A percentile compares a stretch with the other conserved stretches of the same genome.
Evolutionary conservation across 768 basidiomycete genomes (phyloP).

Genomic region (Favolaschia claudopus): DNA sequence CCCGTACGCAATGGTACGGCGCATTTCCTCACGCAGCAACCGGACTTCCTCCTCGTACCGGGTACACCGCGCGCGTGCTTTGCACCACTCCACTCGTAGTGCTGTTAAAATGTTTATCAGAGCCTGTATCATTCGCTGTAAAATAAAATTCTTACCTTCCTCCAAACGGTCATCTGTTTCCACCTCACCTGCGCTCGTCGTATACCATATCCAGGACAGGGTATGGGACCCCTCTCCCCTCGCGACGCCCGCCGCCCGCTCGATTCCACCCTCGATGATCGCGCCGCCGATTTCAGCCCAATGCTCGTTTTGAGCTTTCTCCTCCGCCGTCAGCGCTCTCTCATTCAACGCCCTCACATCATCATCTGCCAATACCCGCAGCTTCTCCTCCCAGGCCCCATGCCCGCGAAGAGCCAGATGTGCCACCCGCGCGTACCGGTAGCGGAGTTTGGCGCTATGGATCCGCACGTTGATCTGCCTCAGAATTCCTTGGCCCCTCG

Average conservation of each 20-base stretch:
- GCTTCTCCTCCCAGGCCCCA: neutral
- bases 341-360: neutral
- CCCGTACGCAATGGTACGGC: slow-evolving; percentile 1
- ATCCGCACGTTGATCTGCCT: neutral
- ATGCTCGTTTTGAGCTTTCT: neutral
- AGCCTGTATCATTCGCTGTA: too few species aligned
- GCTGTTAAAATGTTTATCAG: neutral
- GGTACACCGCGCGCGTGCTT: slow-evolving; percentile 1
- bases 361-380: neutral
- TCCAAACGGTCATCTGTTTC: neutral
- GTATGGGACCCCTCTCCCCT: neutral
- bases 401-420: neutral
- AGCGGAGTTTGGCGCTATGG: neutral
- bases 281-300: neutral
- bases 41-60: slow-evolving; percentile 26
- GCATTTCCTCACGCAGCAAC: slow-evolving; percentile 28
- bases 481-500: neutral
- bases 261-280: neutral
- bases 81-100: neutral
- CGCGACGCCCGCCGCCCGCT: neutral
- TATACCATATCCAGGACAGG: slow-evolving; percentile 7
- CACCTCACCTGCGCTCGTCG: neutral
- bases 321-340: neutral
- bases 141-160: neutral
- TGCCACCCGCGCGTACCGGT: neutral